These are phyloP conservation scores for Pulveroboletus ravenelii DNA, from an alignment of 768 basidiomycete species.

Conservation along the genomic window DNA sequence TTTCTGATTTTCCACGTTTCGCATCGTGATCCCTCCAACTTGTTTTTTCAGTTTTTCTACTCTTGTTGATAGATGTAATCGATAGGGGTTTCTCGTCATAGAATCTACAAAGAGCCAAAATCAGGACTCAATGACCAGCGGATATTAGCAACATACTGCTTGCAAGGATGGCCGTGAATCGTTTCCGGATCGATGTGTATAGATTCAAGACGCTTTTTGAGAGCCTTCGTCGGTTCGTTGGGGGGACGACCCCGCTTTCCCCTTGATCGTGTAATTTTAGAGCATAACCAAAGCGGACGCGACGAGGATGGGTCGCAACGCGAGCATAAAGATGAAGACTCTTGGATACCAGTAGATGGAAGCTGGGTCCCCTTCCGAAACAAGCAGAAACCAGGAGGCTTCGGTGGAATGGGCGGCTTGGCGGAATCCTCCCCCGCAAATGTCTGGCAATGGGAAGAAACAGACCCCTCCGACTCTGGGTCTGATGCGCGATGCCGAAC, in stretches of 20 bases:
- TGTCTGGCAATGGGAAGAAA: not conserved
- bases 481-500: not conserved
- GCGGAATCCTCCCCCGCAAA: not conserved
- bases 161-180: not conserved
- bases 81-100: not conserved
- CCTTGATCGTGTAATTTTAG: conserved; percentile 15
- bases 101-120: not conserved
- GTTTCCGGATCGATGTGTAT: conserved; percentile 4
- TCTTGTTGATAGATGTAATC: not conserved
- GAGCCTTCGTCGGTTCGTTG: conserved; percentile 1
- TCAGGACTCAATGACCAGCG: not conserved
- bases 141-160: not conserved
- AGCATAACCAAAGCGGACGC: conserved; percentile 12
- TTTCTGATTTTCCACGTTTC: not conserved
- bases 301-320: conserved; percentile 3
- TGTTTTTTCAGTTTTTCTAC: not conserved
- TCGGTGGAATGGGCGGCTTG: conserved; percentile 6
- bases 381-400: not conserved
- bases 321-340: not conserved
- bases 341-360: not conserved
- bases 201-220: conserved; percentile 7
- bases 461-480: not conserved
- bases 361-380: not conserved
- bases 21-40: not conserved
- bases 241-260: conserved; percentile 1